Evolutionary conservation across 1,139 yeast species (phyloP), one percentile per base, ranked within the genome.

Genomic region (Suhomyces taliae): DNA sequence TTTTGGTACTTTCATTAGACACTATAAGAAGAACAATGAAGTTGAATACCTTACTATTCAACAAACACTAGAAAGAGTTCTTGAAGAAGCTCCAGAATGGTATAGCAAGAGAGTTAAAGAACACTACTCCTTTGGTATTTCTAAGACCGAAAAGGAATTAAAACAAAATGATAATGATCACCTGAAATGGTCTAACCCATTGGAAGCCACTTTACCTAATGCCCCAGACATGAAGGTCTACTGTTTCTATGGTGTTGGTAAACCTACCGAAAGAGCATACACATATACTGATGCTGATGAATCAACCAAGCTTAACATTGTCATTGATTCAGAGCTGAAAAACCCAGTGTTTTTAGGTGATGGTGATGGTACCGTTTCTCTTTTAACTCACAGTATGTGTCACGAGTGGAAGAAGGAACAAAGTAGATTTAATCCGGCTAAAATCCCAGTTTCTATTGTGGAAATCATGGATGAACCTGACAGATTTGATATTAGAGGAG

Each of bases 391-490:
- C 58, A 60, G 89, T 11, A 76, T 78, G 65, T 79, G 84, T 52
- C 97, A 91, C 60, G 85, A 87, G 60, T 91, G 98, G 98, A 84
- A 86, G 57, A 83, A 85, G 56, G 77, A 77, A 1, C 50, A 65
- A 35, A 83, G 88, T 37, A 76, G 87, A 49, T 91, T 80, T 72
- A 93, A 93, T 62, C 99, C 99, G 1, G 95, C 87, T 1, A 78
- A 79, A 27, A 69, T 82, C 3, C 61, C 74, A 24, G 95, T 91
- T 27, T 90, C 82, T 29, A 76, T 90, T 39, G 97, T 93, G 8
- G 99, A 93, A 65, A 87, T 93, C 72, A 80, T 81, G 58, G 97
- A 93, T 60, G 96, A 90, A 61, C 99, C 99, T 0, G 96, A 89
- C 60, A 73, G 89, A 56, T 90, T 87, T 61, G 99, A 95, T 69